These are phyloP conservation scores for Zymoseptoria ardabiliae DNA, from an alignment of 2,329 filamentous ascomycete species.

Conservation along the genomic window DNA sequence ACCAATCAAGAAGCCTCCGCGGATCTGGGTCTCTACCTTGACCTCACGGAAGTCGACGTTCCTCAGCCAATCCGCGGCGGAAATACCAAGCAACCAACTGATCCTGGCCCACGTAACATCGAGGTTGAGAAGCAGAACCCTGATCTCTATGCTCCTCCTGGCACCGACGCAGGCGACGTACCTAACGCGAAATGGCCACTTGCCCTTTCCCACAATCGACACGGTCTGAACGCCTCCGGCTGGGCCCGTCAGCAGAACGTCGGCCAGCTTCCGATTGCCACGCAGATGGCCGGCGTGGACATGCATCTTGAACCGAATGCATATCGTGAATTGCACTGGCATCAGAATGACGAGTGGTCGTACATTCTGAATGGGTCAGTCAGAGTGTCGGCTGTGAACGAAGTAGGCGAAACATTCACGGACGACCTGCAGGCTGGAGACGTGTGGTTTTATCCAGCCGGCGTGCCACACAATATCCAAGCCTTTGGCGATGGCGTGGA, in stretches of 20 bases:
- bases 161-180: conserved; percentile 34
- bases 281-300: conserved; percentile 37
- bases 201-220: conserved; percentile 33
- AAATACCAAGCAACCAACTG: conserved; percentile 29
- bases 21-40: conserved; percentile 34
- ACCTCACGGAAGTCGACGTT: conserved; percentile 33
- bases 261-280: conserved; percentile 33
- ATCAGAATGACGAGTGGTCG: conserved; percentile 28
- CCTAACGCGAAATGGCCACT: conserved; percentile 34
- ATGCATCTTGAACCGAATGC: conserved; percentile 31
- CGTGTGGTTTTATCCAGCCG: conserved; percentile 51
- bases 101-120: conserved; percentile 31
- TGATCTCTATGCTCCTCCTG: conserved; percentile 34
- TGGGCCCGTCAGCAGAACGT: conserved; percentile 37
- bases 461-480: conserved; percentile 27
- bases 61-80: conserved; percentile 36
- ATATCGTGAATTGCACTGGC: conserved; percentile 31
- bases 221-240: conserved; percentile 33
- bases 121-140: conserved; percentile 34
- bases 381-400: conserved; percentile 26
- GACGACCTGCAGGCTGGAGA: conserved; percentile 38
- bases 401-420: conserved; percentile 27
- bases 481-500: conserved; percentile 47
- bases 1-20: conserved; percentile 32
- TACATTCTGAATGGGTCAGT: conserved; percentile 26